Evolutionary conservation across 139 green algal species (phyloP), one percentile per base, ranked within the genome.

Genomic region (Marvania coccoides): DNA sequence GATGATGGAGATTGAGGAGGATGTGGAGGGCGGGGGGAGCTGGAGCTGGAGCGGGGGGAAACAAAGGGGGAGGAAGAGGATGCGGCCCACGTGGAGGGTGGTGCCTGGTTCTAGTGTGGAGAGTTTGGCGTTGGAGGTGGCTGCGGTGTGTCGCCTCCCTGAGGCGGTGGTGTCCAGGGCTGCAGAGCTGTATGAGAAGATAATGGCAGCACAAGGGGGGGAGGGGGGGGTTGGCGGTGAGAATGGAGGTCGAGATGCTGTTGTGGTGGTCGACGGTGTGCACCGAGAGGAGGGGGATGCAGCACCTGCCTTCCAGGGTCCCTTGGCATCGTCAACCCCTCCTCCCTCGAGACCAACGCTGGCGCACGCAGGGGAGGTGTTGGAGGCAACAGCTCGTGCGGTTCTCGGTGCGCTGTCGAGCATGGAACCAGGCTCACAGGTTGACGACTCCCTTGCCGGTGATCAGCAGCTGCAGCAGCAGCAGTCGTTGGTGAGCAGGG

Each of bases 41-140:
- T 28, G 19, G 42, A 51, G 42, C 42, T 19, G 42, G 2, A 19
- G n/a, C 5, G 12, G 13, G n/a, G 12, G 8, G 55, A 15, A 59
- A 9, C 12, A 28, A 12, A 12, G 9, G 9, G 12, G 19, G 30
- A 6, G 31, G 29, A 56, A 15, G 10, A 36, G 30, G 23, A 65
- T 39, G 14, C 47, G 46, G 19, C 82, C 82, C 30, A 87, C 82
- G 4, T 85, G 77, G 78, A 68, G 69, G 30, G 78, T 89, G 19
- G 65, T 81, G 29, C 47, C 53, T 7, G 83, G 83, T 9, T 54
- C 39, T 24, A 77, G 72, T 70, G 76, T 47, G 19, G 76, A 85
- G 61, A 82, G 69, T 65, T 67, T 89, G 37, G 83, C 83, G 4
- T 60, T 89, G 55, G 71, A 84, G 47, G 80, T 85, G 8, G 83